Evolutionary conservation across 371 early-diverging fungal genomes (phyloP).

Genomic region (Mortierella sp.): DNA sequence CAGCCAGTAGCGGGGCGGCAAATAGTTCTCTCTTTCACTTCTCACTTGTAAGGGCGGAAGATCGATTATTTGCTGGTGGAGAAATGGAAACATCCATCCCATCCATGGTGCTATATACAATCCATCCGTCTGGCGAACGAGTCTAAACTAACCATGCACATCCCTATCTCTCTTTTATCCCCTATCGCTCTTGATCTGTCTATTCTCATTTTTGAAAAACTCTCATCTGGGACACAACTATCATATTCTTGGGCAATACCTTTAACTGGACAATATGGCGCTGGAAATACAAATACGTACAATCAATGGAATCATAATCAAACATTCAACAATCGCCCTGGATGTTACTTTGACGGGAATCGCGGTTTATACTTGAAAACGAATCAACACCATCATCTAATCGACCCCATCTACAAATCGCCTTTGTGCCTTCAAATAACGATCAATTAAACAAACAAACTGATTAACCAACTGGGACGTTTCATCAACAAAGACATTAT

Average conservation of each 20-base stretch:
- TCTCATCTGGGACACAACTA: neutral
- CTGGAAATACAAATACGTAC: neutral
- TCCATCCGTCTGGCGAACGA: slow-evolving; percentile 25
- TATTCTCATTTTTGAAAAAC: neutral
- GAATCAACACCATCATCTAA: slow-evolving; percentile 23
- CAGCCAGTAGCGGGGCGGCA: slow-evolving; percentile 8
- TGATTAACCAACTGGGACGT: too few relatives aligned
- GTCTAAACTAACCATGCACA: slow-evolving; percentile 30
- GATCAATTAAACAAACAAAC: too few relatives aligned
- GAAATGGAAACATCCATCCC: slow-evolving; percentile 16
- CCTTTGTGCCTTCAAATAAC: too few relatives aligned
- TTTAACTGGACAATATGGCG: neutral
- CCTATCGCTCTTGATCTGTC: neutral
- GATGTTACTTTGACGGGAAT: too few relatives aligned
- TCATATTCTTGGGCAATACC: neutral
- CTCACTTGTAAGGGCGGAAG: slow-evolving; percentile 31
- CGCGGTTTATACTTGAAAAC: neutral
- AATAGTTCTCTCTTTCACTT: slow-evolving; percentile 33
- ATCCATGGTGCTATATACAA: slow-evolving; percentile 6
- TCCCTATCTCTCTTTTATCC: neutral
- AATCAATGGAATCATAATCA: slow-evolving; percentile 1
- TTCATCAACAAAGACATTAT: slow-evolving; percentile 27
- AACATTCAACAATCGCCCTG: neutral
- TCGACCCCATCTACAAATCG: neutral
- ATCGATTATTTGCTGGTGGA: slow-evolving; percentile 15